Conservation (phyloP, 495 filamentous ascomycete genomes). For the Penicillium dipodomyicola region DNA sequence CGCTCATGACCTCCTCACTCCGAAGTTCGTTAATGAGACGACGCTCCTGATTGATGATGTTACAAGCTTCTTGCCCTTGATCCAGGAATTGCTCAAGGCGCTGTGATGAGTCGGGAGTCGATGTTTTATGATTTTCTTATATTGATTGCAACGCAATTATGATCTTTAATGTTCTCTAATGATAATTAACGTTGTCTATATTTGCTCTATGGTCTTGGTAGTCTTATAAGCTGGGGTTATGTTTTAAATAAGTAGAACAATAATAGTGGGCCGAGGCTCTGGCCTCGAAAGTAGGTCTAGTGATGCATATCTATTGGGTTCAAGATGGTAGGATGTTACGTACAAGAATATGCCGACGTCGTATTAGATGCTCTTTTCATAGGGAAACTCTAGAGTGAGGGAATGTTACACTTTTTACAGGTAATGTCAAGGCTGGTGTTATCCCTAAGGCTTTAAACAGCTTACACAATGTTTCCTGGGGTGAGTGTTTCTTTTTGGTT, state of each 20-base stretch:
- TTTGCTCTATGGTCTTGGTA: background rate
- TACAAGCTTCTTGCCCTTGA: constrained; percentile 25
- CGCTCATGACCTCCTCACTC: constrained; percentile 41
- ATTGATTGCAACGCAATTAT: constrained; percentile 11
- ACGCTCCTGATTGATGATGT: constrained; percentile 28
- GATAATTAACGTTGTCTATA: constrained; percentile 11
- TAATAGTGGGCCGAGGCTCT: too few relatives aligned
- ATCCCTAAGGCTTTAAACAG: constrained; percentile 44
- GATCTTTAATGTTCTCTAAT: constrained; percentile 15
- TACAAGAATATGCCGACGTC: too few relatives aligned
- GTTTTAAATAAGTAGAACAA: background rate
- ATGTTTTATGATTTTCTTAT: constrained; percentile 16
- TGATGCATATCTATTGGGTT: too few relatives aligned
- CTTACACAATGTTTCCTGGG: constrained; percentile 11
- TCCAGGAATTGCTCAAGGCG: constrained; percentile 29
- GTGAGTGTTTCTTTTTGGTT: background rate
- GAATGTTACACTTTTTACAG: constrained; percentile 1
- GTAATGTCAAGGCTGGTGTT: constrained; percentile 48
- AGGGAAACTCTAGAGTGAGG: too few relatives aligned
- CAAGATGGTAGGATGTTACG: too few relatives aligned
- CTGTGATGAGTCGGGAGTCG: constrained; percentile 20
- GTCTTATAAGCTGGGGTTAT: background rate
- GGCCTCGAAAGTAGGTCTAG: too few relatives aligned
- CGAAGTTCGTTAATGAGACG: constrained; percentile 42
- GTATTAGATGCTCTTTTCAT: too few relatives aligned